Evolutionary conservation across 164 flowering plant species (phyloP).

Genomic region (Umbellularia californica): DNA sequence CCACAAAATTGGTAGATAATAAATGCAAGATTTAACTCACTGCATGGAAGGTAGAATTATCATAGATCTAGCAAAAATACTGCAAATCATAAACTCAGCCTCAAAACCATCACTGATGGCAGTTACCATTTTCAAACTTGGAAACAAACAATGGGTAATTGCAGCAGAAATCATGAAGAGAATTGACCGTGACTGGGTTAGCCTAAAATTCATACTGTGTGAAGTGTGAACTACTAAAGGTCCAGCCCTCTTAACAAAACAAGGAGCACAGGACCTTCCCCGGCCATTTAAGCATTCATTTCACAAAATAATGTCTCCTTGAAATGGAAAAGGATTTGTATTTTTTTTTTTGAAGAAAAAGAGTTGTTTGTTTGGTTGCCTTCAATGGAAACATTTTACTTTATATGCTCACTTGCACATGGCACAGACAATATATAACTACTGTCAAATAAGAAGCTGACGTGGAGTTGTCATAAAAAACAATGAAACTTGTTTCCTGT

Average conservation of each 20-base stretch:
- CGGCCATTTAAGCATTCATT: not conserved
- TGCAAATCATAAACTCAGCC: not conserved
- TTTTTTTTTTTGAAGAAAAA: no score
- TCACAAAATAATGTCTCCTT: not conserved
- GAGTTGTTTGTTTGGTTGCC: no score
- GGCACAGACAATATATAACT: no score
- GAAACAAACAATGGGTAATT: not conserved
- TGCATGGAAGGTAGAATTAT: not conserved
- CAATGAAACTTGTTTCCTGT: no score
- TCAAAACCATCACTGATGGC: not conserved
- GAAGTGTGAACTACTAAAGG: not conserved
- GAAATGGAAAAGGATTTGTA: not conserved
- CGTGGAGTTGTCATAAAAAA: no score
- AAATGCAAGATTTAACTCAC: not conserved
- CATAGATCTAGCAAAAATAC: not conserved
- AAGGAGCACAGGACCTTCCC: not conserved
- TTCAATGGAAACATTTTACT: no score
- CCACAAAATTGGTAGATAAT: not conserved
- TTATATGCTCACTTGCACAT: no score
- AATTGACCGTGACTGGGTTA: not conserved
- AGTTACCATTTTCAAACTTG: not conserved
- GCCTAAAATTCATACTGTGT: not conserved
- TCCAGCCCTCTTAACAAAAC: not conserved
- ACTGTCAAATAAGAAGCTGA: no score
- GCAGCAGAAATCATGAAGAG: not conserved